Conservation (phyloP, 768 basidiomycete genomes). For the Tephrocybe rancida region DNA sequence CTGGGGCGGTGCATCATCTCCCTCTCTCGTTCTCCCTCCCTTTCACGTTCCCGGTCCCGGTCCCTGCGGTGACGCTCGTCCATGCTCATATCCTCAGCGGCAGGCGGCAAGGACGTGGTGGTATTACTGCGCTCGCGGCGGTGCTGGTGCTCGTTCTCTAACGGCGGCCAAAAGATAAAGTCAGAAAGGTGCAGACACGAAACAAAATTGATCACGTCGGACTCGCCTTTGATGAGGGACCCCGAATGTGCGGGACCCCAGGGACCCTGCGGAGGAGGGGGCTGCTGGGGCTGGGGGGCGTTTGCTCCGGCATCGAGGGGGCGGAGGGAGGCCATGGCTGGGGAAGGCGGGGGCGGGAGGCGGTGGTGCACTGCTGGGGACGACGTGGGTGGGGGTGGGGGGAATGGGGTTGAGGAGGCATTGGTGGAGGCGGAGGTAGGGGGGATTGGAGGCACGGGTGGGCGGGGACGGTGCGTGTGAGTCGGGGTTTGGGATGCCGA, state of each 20-base stretch:
- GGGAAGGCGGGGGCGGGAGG: conserved; percentile 27
- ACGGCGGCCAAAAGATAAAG: too few relatives aligned
- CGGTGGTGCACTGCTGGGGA: conserved; percentile 9
- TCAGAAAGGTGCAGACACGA: too few relatives aligned
- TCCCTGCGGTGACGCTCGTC: too few relatives aligned
- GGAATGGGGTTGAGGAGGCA: not conserved
- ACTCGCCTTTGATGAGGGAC: conserved; percentile 15
- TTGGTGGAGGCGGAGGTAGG: conserved; percentile 4
- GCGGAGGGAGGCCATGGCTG: conserved; percentile 31
- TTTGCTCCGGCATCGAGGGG: conserved; percentile 22
- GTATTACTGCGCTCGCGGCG: too few relatives aligned
- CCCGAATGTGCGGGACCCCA: conserved; percentile 16
- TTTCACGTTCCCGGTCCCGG: too few relatives aligned
- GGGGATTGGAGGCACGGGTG: conserved; percentile 10
- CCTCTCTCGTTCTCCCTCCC: too few relatives aligned
- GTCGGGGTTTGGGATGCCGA: conserved; percentile 1
- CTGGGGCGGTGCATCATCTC: not conserved
- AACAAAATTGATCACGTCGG: too few relatives aligned
- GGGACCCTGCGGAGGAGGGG: conserved; percentile 13
- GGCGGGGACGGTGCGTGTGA: conserved; percentile 15
- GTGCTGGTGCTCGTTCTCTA: too few relatives aligned
- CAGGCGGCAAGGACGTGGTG: too few relatives aligned
- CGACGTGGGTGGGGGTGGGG: conserved; percentile 17
- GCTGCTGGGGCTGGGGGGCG: conserved; percentile 6
- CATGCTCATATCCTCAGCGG: too few relatives aligned